Conservation (phyloP, 2,329 filamentous ascomycete species). For the Myriosclerotinia duriaeana region DNA sequence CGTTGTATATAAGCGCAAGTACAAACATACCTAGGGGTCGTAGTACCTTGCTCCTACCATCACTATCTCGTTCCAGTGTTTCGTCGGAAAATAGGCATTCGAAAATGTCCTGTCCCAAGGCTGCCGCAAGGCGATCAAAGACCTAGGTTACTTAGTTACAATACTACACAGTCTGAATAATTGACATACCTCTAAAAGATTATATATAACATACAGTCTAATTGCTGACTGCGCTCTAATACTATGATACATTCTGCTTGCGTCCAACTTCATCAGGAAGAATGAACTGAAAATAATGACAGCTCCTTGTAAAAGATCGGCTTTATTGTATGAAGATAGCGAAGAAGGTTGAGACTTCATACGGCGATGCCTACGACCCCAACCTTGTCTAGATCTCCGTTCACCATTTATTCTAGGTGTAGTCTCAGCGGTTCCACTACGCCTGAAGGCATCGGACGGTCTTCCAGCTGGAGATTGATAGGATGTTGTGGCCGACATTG, state of each 20-base stretch:
- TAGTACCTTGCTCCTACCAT: slow-evolving; percentile 87
- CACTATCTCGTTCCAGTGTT: slow-evolving; percentile 80
- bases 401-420: slow-evolving; percentile 31
- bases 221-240: slow-evolving; percentile 95
- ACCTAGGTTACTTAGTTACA: slow-evolving; percentile 88
- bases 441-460: slow-evolving; percentile 26
- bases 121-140: slow-evolving; percentile 83
- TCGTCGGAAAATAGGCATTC: slow-evolving; percentile 94
- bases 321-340: slow-evolving; percentile 86
- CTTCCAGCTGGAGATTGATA: slow-evolving; percentile 32
- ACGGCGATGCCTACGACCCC: slow-evolving; percentile 59
- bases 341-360: slow-evolving; percentile 83
- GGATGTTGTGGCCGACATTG: slow-evolving; percentile 34
- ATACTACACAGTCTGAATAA: not conserved
- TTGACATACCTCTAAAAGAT: slow-evolving; percentile 73
- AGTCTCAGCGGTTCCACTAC: slow-evolving; percentile 28
- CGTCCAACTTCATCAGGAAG: slow-evolving; percentile 86
- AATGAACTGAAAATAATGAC: slow-evolving; percentile 84
- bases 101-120: slow-evolving; percentile 91
- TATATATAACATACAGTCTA: slow-evolving; percentile 98
- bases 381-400: slow-evolving; percentile 36
- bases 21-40: slow-evolving; percentile 89
- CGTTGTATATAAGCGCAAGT: slow-evolving; percentile 82
- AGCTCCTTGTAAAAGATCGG: slow-evolving; percentile 86
- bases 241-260: slow-evolving; percentile 96